Base-by-base conservation (phyloP, 352 stramenopile species). In the Pythium aquatile region DNA sequence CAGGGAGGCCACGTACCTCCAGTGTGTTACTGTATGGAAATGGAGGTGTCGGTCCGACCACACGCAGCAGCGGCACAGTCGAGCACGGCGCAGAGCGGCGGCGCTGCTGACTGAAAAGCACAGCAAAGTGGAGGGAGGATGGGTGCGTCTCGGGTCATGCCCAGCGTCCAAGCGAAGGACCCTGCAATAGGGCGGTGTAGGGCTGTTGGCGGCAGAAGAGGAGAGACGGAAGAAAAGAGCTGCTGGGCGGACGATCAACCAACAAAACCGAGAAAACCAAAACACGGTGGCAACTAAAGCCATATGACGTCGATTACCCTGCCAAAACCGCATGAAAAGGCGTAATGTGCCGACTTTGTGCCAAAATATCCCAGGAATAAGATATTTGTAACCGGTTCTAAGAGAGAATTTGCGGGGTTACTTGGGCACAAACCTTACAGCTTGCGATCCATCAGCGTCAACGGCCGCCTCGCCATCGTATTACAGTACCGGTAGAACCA, bases 161-260 rank as follows among this genome's bases (percentile, higher is more conserved):
- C 33, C 33, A 33, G 9, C 17, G 55, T 30, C 26, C 28, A 55
- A 55, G 48, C 28, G 48, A 37, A 55, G 35, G 48, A 55, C 20
- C 44, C 44, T 29, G 44, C 20, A 51, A 51, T 30, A 28, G 17
- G 42, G 44, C 48, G 48, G 26, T 37, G 29, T 33, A 55, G 26
- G 48, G 29, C 48, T 39, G 48, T 37, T 20, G 29, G 48, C 28
- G 26, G 62, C 54, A 54, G 47, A 63, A 47, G 40, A 56, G 55
- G 52, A 40, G 32, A 44, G 46, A 42, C 44, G 46, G 40, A 67
- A 58, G 53, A 51, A 58, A 60, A 69, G 63, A 69, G 39, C 53
- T 59, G 55, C 56, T 26, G 33, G 55, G 54, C 39, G 48, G 55
- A 69, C 63, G 55, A 69, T 42, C 47, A 49, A 69, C 63, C 52